Conservation (phyloP, 768 basidiomycete genomes). For the Calocybe indica region DNA sequence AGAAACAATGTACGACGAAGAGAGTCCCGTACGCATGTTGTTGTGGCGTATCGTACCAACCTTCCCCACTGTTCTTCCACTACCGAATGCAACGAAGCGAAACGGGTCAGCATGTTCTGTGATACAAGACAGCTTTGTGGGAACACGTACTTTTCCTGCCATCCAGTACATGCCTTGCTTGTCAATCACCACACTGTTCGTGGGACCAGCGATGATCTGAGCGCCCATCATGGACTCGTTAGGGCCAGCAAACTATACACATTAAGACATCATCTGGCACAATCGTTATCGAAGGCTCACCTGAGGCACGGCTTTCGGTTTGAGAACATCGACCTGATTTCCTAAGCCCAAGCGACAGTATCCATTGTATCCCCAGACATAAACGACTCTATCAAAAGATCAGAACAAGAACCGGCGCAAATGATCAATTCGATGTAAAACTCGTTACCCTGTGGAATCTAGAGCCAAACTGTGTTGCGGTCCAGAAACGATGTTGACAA, state of each 20-base stretch:
- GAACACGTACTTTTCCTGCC: constrained; percentile 63
- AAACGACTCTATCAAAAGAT: constrained; percentile 50
- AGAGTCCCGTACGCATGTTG: not conserved
- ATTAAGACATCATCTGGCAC: not conserved
- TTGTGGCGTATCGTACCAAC: constrained; percentile 25
- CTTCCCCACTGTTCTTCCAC: constrained; percentile 97
- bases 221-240: constrained; percentile 59
- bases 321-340: constrained; percentile 74
- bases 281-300: constrained; percentile 24
- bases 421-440: not conserved
- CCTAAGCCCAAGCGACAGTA: constrained; percentile 90
- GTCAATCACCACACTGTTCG: constrained; percentile 81
- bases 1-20: not conserved
- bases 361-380: constrained; percentile 86
- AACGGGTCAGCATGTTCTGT: not conserved
- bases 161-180: constrained; percentile 83
- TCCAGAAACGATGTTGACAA: constrained; percentile 79
- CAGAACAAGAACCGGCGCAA: not conserved
- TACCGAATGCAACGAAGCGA: constrained; percentile 21
- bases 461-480: constrained; percentile 84
- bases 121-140: constrained; percentile 1
- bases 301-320: constrained; percentile 81
- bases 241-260: constrained; percentile 67
- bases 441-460: constrained; percentile 63
- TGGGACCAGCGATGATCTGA: constrained; percentile 70